phyloP scores from a whole-genome alignment of 2,329 filamentous ascomycete species.

The Ceratocystis papillata region DNA sequence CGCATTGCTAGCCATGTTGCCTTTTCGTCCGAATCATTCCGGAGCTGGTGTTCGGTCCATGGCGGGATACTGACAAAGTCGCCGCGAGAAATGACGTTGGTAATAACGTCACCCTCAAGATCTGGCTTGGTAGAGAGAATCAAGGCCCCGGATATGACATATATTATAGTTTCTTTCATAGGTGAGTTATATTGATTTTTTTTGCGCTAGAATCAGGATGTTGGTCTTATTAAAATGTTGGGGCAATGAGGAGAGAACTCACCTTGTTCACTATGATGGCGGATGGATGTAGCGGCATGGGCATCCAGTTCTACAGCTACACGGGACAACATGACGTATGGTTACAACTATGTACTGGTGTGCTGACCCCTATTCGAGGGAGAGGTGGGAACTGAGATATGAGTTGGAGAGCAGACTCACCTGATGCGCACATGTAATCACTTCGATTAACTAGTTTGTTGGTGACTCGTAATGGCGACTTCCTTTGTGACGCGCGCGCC shows the following conservation, averaged over 20 bases:
- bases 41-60: conserved; percentile 58
- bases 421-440: conserved; percentile 55
- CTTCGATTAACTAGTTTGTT: conserved; percentile 45
- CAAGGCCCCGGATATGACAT: conserved; percentile 51
- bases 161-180: conserved; percentile 53
- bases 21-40: conserved; percentile 52
- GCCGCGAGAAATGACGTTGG: conserved; percentile 48
- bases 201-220: conserved; percentile 1
- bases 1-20: conserved; percentile 56
- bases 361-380: neutral
- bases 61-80: conserved; percentile 62
- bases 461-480: conserved; percentile 18
- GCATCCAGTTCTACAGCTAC: conserved; percentile 43
- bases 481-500: conserved; percentile 15
- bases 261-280: conserved; percentile 62
- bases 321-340: neutral
- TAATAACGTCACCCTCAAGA: conserved; percentile 41
- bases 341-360: conserved; percentile 10
- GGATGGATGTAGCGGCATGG: conserved; percentile 49
- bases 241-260: conserved; percentile 26
- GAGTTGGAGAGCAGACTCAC: conserved; percentile 35
- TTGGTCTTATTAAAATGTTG: neutral
- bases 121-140: conserved; percentile 48
- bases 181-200: neutral
- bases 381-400: neutral